Percentiles rank a stretch among this genome's conserved stretches.
Conservation (phyloP, 2,329 filamentous ascomycete genomes). For the Hypoxylon sp. region DNA sequence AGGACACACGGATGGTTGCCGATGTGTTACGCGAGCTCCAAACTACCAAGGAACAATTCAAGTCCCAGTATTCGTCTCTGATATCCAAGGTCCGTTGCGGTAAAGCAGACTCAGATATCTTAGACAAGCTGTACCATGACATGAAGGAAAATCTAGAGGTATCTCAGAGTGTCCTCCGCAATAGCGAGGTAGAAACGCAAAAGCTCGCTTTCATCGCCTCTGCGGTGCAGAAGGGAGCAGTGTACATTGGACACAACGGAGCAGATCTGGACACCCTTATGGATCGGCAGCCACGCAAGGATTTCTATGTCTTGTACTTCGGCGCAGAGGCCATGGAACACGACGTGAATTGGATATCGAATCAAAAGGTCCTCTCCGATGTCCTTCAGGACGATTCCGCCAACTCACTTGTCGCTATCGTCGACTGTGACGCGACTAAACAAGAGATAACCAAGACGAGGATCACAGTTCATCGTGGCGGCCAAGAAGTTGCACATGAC, state of each 20-base stretch:
- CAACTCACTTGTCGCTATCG: background rate
- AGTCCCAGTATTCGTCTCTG: background rate
- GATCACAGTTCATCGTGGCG: background rate
- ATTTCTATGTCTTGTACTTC: background rate
- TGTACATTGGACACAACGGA: background rate
- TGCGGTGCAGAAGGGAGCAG: background rate
- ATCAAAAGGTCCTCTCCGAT: background rate
- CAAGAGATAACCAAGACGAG: background rate
- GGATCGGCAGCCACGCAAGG: background rate
- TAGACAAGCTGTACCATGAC: background rate
- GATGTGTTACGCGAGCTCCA: background rate
- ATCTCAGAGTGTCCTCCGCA: background rate
- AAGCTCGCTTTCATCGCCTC: background rate
- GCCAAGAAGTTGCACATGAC: background rate
- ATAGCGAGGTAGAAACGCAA: background rate
- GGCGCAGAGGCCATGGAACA: background rate
- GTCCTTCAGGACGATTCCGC: background rate
- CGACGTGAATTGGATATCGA: background rate
- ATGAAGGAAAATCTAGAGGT: background rate
- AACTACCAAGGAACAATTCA: background rate
- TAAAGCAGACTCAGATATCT: background rate
- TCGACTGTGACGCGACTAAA: background rate
- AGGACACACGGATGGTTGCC: background rate
- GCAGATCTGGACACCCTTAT: background rate
- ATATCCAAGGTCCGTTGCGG: background rate